Percentiles rank a stretch among this genome's conserved stretches.
phyloP scores from a whole-genome alignment of 2,329 filamentous ascomycete genomes.

The Paracoccidioides lutzii region DNA sequence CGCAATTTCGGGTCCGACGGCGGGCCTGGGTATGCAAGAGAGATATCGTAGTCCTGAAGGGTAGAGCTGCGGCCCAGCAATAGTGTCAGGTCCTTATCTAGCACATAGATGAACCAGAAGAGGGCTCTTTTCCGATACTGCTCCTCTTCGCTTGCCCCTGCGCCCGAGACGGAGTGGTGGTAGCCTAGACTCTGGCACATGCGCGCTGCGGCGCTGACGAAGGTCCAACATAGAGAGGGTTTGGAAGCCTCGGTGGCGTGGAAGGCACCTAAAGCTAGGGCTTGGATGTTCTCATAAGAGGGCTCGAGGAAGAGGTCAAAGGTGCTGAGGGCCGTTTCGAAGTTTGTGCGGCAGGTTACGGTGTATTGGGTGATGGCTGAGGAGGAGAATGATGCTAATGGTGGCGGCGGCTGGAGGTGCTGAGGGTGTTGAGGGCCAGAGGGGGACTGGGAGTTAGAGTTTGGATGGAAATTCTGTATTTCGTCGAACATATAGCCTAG shows the following conservation, averaged over 20 bases:
- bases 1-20: constrained; percentile 7
- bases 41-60: constrained; percentile 49
- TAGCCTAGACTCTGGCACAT: constrained; percentile 52
- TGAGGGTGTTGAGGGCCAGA: not conserved
- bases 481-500: constrained; percentile 29
- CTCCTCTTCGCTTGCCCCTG: constrained; percentile 12
- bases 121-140: constrained; percentile 24
- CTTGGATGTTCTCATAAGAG: constrained; percentile 44
- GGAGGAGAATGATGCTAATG: constrained; percentile 1
- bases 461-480: constrained; percentile 11
- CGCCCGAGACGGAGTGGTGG: constrained; percentile 33
- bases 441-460: not conserved
- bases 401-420: not conserved
- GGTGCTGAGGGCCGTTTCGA: constrained; percentile 34
- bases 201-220: constrained; percentile 45
- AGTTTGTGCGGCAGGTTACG: constrained; percentile 29
- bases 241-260: constrained; percentile 51
- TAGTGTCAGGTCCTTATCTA: constrained; percentile 47
- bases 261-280: constrained; percentile 45
- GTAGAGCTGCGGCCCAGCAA: constrained; percentile 46
- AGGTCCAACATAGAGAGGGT: constrained; percentile 51
- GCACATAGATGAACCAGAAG: constrained; percentile 48
- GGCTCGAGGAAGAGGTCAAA: constrained; percentile 46
- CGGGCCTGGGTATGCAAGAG: constrained; percentile 31
- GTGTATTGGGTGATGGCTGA: constrained; percentile 21